Evolutionary conservation across 1,139 yeast species (phyloP).

Genomic region (Kurtzmaniella quercitrusa): DNA sequence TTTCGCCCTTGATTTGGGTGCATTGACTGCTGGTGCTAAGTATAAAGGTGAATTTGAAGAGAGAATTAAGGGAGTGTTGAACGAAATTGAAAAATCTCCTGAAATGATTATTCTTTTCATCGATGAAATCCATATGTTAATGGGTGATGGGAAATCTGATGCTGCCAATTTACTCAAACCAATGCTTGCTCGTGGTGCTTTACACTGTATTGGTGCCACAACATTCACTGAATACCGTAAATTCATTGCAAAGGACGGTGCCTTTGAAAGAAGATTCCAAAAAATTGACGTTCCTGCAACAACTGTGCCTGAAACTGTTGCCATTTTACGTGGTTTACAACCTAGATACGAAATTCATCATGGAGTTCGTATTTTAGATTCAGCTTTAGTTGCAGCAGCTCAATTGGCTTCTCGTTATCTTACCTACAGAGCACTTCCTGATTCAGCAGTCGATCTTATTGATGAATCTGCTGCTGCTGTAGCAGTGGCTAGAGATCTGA

Average conservation of each 20-base stretch:
- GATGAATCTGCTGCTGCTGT: constrained; percentile 98
- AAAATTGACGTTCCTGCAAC: constrained; percentile 95
- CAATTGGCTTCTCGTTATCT: constrained; percentile 91
- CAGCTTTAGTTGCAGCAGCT: constrained; percentile 93
- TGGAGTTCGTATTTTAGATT: constrained; percentile 93
- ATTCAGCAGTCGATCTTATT: constrained; percentile 93
- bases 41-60: constrained; percentile 99
- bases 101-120: constrained; percentile 84
- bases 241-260: constrained; percentile 93
- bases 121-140: constrained; percentile 97
- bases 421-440: constrained; percentile 94
- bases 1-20: constrained; percentile 88
- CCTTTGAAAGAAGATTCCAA: constrained; percentile 97
- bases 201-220: constrained; percentile 98
- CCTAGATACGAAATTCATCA: constrained; percentile 96
- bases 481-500: constrained; percentile 96
- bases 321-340: constrained; percentile 93
- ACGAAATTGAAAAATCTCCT: constrained; percentile 85
- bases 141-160: constrained; percentile 95
- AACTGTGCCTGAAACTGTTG: constrained; percentile 87
- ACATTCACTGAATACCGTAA: constrained; percentile 93
- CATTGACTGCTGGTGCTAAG: constrained; percentile 97
- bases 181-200: constrained; percentile 91
- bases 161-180: constrained; percentile 97
- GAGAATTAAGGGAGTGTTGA: constrained; percentile 91